phyloP scores from a whole-genome alignment of 345 rosid genomes.

The Eucalyptus polyanthemos region DNA sequence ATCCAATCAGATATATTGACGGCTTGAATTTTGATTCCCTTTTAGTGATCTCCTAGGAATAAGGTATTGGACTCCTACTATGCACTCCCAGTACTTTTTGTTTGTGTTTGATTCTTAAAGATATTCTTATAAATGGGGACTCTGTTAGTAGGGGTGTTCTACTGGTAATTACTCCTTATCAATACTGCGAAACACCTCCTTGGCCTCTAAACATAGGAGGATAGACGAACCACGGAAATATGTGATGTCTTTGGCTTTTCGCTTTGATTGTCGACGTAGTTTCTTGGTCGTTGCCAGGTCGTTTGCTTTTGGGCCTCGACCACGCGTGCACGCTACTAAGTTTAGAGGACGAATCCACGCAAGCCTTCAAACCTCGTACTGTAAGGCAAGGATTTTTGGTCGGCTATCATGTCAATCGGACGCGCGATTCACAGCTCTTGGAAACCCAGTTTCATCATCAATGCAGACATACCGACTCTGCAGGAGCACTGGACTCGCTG shows the following conservation, averaged over 20 bases:
- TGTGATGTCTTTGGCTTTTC: background rate
- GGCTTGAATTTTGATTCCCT: no score
- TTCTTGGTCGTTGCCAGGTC: background rate
- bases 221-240: background rate
- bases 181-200: background rate
- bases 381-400: background rate
- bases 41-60: fast-evolving
- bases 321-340: background rate
- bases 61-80: fast-evolving
- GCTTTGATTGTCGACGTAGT: background rate
- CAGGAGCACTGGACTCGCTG: background rate
- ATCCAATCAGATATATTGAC: fast-evolving
- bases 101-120: background rate
- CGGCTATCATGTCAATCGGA: background rate
- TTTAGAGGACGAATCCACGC: background rate
- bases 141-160: background rate
- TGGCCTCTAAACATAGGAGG: background rate
- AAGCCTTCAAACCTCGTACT: background rate
- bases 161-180: background rate
- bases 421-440: background rate
- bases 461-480: background rate
- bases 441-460: background rate
- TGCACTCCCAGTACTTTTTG: no score
- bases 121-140: background rate
- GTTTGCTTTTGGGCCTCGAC: background rate